Evolutionary conservation across 495 filamentous ascomycete genomes (phyloP).

Genomic region (Glonium stellatum): DNA sequence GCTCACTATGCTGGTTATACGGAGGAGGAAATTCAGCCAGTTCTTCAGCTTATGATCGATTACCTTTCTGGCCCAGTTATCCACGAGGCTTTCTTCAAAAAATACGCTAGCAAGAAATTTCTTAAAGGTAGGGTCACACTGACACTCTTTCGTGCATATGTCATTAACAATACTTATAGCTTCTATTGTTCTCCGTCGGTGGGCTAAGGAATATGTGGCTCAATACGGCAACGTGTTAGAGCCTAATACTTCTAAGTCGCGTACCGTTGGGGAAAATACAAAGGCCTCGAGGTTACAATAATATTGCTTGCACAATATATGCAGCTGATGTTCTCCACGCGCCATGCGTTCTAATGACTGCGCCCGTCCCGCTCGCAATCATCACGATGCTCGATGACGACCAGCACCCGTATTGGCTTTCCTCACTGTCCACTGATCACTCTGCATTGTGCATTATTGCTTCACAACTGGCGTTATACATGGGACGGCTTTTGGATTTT

Average conservation of each 20-base stretch:
- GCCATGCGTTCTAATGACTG: not conserved
- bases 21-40: constrained; percentile 85
- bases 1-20: constrained; percentile 88
- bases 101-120: constrained; percentile 98
- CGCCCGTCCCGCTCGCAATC: not conserved
- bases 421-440: not conserved
- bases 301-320: not conserved
- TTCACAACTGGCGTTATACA: not conserved
- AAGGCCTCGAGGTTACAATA: not conserved
- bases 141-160: not conserved
- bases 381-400: constrained; percentile 1
- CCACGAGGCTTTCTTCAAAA: constrained; percentile 98
- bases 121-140: constrained; percentile 59
- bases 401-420: not conserved
- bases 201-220: constrained; percentile 65
- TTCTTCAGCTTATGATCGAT: constrained; percentile 90
- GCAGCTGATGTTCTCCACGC: not conserved
- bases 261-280: not conserved
- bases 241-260: constrained; percentile 9
- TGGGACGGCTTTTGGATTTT: not conserved
- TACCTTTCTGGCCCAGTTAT: constrained; percentile 81
- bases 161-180: constrained; percentile 44
- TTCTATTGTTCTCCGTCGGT: constrained; percentile 82
- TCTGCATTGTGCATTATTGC: constrained; percentile 4
- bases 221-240: constrained; percentile 19